Evolutionary conservation across 345 rosid species (phyloP), one percentile per base, ranked within the genome.

Genomic region (Cardamine resedifolia): DNA sequence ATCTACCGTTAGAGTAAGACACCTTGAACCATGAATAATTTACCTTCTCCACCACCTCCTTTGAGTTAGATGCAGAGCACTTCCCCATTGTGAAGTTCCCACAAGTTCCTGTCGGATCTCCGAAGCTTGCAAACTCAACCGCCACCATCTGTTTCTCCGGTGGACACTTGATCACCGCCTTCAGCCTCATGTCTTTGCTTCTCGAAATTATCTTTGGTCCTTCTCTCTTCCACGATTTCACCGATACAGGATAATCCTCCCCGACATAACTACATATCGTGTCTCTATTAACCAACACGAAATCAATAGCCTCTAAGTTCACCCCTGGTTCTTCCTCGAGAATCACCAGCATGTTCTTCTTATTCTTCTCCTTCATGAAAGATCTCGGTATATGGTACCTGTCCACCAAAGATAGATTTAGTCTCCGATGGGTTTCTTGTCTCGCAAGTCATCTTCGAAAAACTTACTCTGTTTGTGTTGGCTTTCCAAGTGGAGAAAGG

Each of bases 111-210:
- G 11, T 30, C 7, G 96, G 87, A 73, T 86, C 76, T 18, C 98
- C 97, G 8, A 77, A 93, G 83, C 90, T 86, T 1, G 92, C 95
- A 64, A 90, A 94, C 67, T 90, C 87, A 4, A 93, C 88, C 0
- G 65, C 64, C 7, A 76, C 73, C 9, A 91, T 80, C 68, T 80
- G 57, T 81, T 83, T 84, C 34, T 44, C 24, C 39, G 58, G 34
- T 7, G 86, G 76, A 70, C 96, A 94, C 45, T 23, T 74, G 21
- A 91, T 59, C 47, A 68, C 61, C 21, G 95, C 85, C 38, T 61
- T 78, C 4, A 91, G 69, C 66, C 74, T 80, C 26, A 53, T 77
- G 24, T 83, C 79, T 41, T 68, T 70, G 12, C 61, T 58, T 19
- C 41, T 52, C 1, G 43, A 72, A 87, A 7, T 16, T 59, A 62